Evolutionary conservation across 1,284 basidiomycete genomes (phyloP).

Genomic region (Microbotryomycetes sp.): DNA sequence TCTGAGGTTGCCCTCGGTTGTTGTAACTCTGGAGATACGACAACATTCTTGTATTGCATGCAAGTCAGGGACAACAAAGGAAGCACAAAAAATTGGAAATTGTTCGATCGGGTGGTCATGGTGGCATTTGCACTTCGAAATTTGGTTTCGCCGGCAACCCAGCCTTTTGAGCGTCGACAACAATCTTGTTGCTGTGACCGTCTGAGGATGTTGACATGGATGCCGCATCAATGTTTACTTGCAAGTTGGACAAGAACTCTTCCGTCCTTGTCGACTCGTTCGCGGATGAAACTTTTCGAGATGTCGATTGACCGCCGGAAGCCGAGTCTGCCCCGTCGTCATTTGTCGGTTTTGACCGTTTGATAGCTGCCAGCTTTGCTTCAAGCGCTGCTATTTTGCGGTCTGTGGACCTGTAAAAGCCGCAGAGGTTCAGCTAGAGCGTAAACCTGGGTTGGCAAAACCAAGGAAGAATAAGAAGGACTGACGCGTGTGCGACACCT

Average conservation of each 20-base stretch:
- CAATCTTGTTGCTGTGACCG: neutral
- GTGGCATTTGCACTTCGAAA: constrained; percentile 1
- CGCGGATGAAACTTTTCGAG: neutral
- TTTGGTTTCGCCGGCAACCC: constrained; percentile 2
- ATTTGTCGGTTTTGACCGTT: neutral
- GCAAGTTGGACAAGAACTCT: neutral
- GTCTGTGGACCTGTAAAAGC: constrained; percentile 52
- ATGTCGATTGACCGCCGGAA: neutral
- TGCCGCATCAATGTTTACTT: no score
- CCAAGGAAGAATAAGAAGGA: constrained; percentile 19
- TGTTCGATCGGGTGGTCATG: no score
- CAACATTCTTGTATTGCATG: no score
- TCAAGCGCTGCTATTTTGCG: constrained; percentile 92
- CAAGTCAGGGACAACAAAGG: neutral
- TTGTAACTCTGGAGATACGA: no score
- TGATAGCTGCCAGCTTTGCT: constrained; percentile 78
- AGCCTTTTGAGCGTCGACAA: constrained; percentile 6
- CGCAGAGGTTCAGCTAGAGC: constrained; percentile 3
- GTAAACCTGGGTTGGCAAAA: neutral
- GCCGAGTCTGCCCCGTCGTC: neutral
- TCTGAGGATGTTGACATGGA: neutral
- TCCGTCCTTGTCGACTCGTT: neutral
- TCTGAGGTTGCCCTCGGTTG: no score
- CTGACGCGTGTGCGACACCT: constrained; percentile 56
- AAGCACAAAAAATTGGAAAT: neutral